Conservation (phyloP, 2,329 filamentous ascomycete species). For the Sporothrix variecibatus region DNA sequence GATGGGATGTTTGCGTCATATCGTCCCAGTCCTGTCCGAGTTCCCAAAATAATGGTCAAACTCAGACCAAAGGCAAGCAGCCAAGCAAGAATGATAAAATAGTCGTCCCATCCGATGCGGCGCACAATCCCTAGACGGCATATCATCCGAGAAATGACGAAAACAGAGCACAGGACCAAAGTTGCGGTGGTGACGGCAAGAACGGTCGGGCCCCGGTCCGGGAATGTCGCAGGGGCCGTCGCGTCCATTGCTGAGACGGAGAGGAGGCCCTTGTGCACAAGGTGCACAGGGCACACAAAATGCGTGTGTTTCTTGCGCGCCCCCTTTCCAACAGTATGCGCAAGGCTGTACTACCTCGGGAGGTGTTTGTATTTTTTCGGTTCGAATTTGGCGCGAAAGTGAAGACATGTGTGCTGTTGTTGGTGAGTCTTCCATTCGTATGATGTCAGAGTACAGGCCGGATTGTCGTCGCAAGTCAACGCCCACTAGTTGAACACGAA, state of each 20-base stretch:
- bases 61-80: conserved; percentile 66
- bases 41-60: conserved; percentile 66
- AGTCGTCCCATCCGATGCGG: conserved; percentile 74
- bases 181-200: conserved; percentile 71
- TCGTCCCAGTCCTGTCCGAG: conserved; percentile 66
- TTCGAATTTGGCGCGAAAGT: not conserved
- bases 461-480: not conserved
- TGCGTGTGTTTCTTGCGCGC: conserved; percentile 2
- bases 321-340: not conserved
- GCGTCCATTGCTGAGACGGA: conserved; percentile 7
- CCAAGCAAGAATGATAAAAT: conserved; percentile 80
- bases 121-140: conserved; percentile 74
- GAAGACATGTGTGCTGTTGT: not conserved
- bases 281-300: conserved; percentile 12
- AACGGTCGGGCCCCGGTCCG: conserved; percentile 60
- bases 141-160: conserved; percentile 73
- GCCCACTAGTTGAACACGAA: not conserved
- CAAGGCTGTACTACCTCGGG: not conserved
- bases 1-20: conserved; percentile 62
- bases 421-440: not conserved
- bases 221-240: conserved; percentile 32
- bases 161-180: conserved; percentile 68
- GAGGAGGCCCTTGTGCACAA: not conserved
- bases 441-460: not conserved
- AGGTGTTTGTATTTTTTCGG: too few species aligned